Percentiles rank a stretch among this genome's conserved stretches.
Evolutionary conservation across 768 basidiomycete species (phyloP).

Genomic region (Kwoniella bestiolae): DNA sequence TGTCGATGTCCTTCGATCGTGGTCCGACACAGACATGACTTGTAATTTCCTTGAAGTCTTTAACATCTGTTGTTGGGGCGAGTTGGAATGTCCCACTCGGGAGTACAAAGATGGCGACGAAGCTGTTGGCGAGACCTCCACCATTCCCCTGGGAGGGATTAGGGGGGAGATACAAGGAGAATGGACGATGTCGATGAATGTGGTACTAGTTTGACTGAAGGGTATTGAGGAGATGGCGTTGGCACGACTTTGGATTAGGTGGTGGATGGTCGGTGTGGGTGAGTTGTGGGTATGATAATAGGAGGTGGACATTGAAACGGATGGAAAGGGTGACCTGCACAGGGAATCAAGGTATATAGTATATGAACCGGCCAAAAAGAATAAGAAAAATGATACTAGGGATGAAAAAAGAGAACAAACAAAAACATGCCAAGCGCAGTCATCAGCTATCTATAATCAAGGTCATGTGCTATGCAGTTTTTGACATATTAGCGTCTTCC

Average conservation of each 20-base stretch:
- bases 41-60: slow-evolving; percentile 3
- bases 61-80: slow-evolving; percentile 10
- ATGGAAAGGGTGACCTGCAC: not conserved
- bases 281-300: not conserved
- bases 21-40: slow-evolving; percentile 12
- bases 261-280: slow-evolving; percentile 9
- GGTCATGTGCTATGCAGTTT: not conserved
- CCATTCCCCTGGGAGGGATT: slow-evolving; percentile 6
- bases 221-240: slow-evolving; percentile 14
- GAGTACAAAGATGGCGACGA: slow-evolving; percentile 42
- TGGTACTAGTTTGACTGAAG: slow-evolving; percentile 12
- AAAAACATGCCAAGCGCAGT: slow-evolving; percentile 1
- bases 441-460: not conserved
- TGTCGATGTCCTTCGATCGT: slow-evolving; percentile 7
- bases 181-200: slow-evolving; percentile 14
- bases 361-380: not conserved
- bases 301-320: not conserved
- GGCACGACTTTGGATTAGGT: slow-evolving; percentile 21
- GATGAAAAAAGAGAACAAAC: not conserved
- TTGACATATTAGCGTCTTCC: no score
- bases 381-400: not conserved
- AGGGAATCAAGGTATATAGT: not conserved
- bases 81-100: slow-evolving; percentile 16
- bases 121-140: slow-evolving; percentile 16
- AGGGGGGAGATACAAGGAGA: slow-evolving; percentile 19